Percentiles rank a stretch among this genome's conserved stretches.
phyloP scores from a whole-genome alignment of 441 rosid species.

The Croton laevigatus region DNA sequence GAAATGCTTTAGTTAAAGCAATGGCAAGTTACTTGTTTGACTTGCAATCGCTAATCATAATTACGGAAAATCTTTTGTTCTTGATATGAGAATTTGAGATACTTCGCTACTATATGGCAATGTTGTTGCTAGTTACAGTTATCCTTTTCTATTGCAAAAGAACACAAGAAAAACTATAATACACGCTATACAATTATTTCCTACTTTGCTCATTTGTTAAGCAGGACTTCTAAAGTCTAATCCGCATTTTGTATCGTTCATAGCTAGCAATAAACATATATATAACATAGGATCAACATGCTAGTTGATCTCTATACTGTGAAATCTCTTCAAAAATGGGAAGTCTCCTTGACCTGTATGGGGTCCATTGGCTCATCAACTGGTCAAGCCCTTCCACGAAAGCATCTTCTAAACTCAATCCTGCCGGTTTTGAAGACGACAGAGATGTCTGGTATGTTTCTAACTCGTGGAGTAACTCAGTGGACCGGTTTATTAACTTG shows the following conservation, averaged over 20 bases:
- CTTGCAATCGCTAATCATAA: too few species aligned
- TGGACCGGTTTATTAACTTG: slow-evolving; percentile 50
- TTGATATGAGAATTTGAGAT: too few species aligned
- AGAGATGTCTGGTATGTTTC: slow-evolving; percentile 26
- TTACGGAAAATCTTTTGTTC: too few species aligned
- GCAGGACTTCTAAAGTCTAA: background rate
- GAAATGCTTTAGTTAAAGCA: too few species aligned
- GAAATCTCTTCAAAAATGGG: slow-evolving; percentile 89
- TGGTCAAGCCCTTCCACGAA: slow-evolving; percentile 54
- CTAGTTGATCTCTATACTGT: slow-evolving; percentile 54
- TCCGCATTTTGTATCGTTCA: background rate
- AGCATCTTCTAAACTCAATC: slow-evolving; percentile 40
- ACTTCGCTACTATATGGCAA: background rate
- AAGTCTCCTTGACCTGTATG: slow-evolving; percentile 63
- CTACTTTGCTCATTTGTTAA: background rate
- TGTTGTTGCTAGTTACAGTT: background rate
- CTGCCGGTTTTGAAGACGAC: slow-evolving; percentile 12
- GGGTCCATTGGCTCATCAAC: slow-evolving; percentile 42
- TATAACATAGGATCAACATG: slow-evolving; percentile 32
- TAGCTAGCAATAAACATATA: background rate
- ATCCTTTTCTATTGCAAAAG: background rate
- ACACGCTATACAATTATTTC: background rate
- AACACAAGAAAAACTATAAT: background rate
- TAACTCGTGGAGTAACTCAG: slow-evolving; percentile 54
- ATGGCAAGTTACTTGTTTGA: too few species aligned